Conservation (phyloP, 495 filamentous ascomycete genomes). For the Xylaria castorea region DNA sequence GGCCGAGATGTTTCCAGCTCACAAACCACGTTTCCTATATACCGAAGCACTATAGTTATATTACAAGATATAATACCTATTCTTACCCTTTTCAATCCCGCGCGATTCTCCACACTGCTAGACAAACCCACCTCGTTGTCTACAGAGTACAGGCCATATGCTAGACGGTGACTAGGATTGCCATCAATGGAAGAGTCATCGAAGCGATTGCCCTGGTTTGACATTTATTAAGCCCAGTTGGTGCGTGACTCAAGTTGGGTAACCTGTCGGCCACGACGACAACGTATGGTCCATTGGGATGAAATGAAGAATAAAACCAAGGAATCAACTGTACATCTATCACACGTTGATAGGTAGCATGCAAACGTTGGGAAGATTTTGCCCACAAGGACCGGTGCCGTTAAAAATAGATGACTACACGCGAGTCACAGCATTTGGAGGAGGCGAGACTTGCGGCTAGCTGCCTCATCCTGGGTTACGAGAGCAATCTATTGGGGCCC, state of each 20-base stretch:
- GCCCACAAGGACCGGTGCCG: not conserved
- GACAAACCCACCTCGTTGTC: not conserved
- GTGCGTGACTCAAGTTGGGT: not conserved
- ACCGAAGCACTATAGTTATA: not conserved
- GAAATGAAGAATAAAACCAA: not conserved
- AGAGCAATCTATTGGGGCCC: constrained; percentile 15
- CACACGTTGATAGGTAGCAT: not conserved
- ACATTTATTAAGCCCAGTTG: not conserved
- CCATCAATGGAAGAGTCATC: not conserved
- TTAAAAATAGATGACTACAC: constrained; percentile 5
- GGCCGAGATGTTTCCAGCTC: not conserved
- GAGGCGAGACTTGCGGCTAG: constrained; percentile 1
- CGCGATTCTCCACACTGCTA: not conserved
- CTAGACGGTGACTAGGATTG: constrained; percentile 6
- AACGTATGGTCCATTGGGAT: not conserved
- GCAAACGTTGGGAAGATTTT: not conserved
- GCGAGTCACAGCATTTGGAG: not conserved
- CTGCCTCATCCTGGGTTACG: constrained; percentile 19
- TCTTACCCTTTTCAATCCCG: not conserved
- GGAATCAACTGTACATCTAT: not conserved
- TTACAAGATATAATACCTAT: not conserved
- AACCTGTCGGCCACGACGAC: constrained; percentile 2
- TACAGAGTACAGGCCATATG: not conserved
- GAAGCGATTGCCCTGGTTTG: not conserved
- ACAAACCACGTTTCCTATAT: not conserved